These are phyloP conservation scores for Entophlyctis luteolus DNA, from an alignment of 192 early-diverging fungal genomes.

Conservation along the genomic window DNA sequence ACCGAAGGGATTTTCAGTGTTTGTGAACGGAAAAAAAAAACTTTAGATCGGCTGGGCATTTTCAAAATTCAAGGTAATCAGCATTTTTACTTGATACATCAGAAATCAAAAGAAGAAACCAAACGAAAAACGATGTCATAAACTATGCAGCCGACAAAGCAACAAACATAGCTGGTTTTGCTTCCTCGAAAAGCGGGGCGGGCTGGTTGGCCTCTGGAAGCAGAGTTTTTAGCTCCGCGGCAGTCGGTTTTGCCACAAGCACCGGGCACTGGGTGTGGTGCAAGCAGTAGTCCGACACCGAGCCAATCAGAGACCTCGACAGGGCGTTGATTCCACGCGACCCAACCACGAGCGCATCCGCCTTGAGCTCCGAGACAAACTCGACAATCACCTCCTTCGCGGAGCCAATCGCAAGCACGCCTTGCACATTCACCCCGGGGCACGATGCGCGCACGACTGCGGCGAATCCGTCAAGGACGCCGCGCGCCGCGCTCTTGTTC, in stretches of 20 bases:
- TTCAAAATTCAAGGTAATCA: too few species aligned
- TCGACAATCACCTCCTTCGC: slow-evolving; percentile 45
- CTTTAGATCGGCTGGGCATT: too few species aligned
- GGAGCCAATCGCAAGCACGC: slow-evolving; percentile 34
- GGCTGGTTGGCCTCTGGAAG: too few species aligned
- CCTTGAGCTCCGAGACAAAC: slow-evolving; percentile 50
- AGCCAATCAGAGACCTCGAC: slow-evolving; percentile 43
- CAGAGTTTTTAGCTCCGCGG: background rate
- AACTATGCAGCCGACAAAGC: too few species aligned
- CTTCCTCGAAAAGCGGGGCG: too few species aligned
- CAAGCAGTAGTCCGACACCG: slow-evolving; percentile 16
- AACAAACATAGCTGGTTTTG: too few species aligned
- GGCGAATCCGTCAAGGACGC: background rate
- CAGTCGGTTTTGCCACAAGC: slow-evolving; percentile 11
- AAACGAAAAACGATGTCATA: too few species aligned
- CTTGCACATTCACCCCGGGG: background rate
- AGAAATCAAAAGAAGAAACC: too few species aligned
- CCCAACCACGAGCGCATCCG: slow-evolving; percentile 55
- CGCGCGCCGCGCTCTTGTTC: too few species aligned
- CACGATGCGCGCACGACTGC: background rate
- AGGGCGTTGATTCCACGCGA: slow-evolving; percentile 54
- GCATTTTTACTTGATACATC: too few species aligned
- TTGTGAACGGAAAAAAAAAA: too few species aligned
- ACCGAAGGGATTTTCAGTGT: too few species aligned
- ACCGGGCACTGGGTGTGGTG: slow-evolving; percentile 15